phyloP scores from a whole-genome alignment of 805 yeast genomes.

The Scheffersomyces stipitis region DNA sequence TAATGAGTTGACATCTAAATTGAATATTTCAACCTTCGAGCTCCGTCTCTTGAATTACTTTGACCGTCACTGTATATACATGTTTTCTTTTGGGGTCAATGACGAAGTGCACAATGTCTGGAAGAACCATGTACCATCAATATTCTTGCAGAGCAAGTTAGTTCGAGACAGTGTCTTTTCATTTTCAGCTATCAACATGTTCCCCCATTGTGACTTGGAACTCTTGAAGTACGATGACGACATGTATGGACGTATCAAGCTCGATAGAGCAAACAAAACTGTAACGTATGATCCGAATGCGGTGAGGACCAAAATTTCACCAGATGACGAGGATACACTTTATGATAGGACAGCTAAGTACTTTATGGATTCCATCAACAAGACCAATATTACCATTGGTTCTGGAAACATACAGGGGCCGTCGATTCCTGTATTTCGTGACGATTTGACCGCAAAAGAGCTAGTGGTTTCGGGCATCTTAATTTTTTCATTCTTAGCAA shows the following conservation, averaged over 20 bases:
- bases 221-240: constrained; percentile 7
- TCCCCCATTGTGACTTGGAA: constrained; percentile 21
- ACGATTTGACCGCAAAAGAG: constrained; percentile 10
- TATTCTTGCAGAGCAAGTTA: constrained; percentile 23
- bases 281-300: neutral
- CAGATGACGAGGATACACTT: constrained; percentile 9
- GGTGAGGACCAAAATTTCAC: constrained; percentile 1
- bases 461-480: constrained; percentile 19
- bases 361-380: constrained; percentile 17
- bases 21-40: constrained; percentile 22
- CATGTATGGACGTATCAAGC: constrained; percentile 4
- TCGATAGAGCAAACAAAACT: neutral
- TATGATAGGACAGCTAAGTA: constrained; percentile 20
- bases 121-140: constrained; percentile 24
- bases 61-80: constrained; percentile 24
- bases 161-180: constrained; percentile 25
- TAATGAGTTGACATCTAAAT: constrained; percentile 18
- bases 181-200: constrained; percentile 23
- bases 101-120: constrained; percentile 21
- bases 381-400: constrained; percentile 9
- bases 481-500: constrained; percentile 27
- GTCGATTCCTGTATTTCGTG: neutral
- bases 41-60: constrained; percentile 27
- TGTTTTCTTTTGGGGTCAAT: constrained; percentile 25
- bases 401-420: neutral